Base-by-base conservation (phyloP, 2,329 filamentous ascomycete species). In the Talaromyces pinophilus region DNA sequence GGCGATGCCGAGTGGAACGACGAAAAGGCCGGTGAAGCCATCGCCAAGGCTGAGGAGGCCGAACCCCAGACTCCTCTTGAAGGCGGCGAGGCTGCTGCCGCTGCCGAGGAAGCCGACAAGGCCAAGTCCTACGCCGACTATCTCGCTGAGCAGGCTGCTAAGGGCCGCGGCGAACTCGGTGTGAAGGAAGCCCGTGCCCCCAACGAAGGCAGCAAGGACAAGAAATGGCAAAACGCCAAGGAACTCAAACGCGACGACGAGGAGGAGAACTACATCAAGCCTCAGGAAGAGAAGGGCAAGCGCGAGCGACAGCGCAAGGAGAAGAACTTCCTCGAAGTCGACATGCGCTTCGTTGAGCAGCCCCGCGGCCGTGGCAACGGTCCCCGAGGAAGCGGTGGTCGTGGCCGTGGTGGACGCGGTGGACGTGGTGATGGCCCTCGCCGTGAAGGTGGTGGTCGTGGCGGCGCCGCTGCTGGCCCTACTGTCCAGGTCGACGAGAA, bases 191-290 rank as follows among this genome's bases (percentile, higher is more conserved):
- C 92, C 77, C 94, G 95, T 83, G 89, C 93, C 85, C 84, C 94
- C 81, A 97, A 98, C 85, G 93, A 97, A 85, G 93, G 93, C 76
- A 87, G 85, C 84, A 92, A 92, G 85, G 89, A 93, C 85, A 94
- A 95, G 88, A 95, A 97, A 87, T 97, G 93, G 92, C 91, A 91
- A 75, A 85, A 86, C 75, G 93, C 92, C 79, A 96, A 93, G 85
- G 82, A 84, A 70, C 73, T 88, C 74, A 75, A 79, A 74, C 84
- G 83, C 71, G 78, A 78, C 67, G 78, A 84, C 59, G 86, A 87
- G 64, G 88, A 92, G 74, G 88, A 90, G 73, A 77, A 79, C 71
- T 97, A 92, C 87, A 90, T 97, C 77, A 82, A 90, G 75, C 88
- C 86, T 73, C 80, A 85, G 71, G 85, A 84, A 69, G 90, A 90